These are phyloP conservation scores for Ceratocystis lukuohia DNA, from an alignment of 2,329 filamentous ascomycete genomes.

Conservation along the genomic window DNA sequence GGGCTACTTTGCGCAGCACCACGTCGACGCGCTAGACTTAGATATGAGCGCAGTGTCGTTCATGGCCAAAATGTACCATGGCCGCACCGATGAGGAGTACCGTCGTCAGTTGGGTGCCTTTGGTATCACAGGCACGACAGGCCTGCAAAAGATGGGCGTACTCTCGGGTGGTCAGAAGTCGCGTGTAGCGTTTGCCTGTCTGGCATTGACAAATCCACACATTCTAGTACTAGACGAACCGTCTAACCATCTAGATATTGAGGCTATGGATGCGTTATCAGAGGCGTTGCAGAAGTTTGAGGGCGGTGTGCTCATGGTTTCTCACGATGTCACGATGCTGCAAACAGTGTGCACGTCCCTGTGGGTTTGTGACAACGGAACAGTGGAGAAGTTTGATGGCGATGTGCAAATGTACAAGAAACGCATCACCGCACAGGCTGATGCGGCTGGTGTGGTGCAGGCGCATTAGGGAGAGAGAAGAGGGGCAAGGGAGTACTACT, in stretches of 20 bases:
- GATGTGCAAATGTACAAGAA: slow-evolving; percentile 97
- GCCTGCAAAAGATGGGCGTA: slow-evolving; percentile 87
- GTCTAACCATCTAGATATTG: slow-evolving; percentile 96
- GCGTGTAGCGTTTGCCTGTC: slow-evolving; percentile 92
- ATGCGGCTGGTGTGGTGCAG: slow-evolving; percentile 73
- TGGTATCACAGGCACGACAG: slow-evolving; percentile 84
- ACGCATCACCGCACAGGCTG: slow-evolving; percentile 78
- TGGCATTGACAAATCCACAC: slow-evolving; percentile 86
- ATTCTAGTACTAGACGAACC: slow-evolving; percentile 97
- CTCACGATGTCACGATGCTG: slow-evolving; percentile 97
- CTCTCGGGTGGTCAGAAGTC: slow-evolving; percentile 97
- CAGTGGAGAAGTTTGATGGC: slow-evolving; percentile 88
- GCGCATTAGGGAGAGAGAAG: slow-evolving; percentile 33
- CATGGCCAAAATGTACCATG: slow-evolving; percentile 86
- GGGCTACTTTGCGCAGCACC: slow-evolving; percentile 96
- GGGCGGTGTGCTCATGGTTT: slow-evolving; percentile 95
- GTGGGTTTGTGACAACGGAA: slow-evolving; percentile 93
- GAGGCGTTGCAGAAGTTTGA: slow-evolving; percentile 75
- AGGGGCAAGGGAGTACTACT: neutral
- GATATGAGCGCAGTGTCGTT: slow-evolving; percentile 82
- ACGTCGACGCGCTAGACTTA: slow-evolving; percentile 90
- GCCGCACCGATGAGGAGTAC: slow-evolving; percentile 91
- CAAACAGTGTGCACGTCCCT: slow-evolving; percentile 88
- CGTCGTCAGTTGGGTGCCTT: slow-evolving; percentile 85
- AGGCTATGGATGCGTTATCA: slow-evolving; percentile 92